phyloP scores from a whole-genome alignment of 305 asterid genomes.

The Fraxinus baroniana region DNA sequence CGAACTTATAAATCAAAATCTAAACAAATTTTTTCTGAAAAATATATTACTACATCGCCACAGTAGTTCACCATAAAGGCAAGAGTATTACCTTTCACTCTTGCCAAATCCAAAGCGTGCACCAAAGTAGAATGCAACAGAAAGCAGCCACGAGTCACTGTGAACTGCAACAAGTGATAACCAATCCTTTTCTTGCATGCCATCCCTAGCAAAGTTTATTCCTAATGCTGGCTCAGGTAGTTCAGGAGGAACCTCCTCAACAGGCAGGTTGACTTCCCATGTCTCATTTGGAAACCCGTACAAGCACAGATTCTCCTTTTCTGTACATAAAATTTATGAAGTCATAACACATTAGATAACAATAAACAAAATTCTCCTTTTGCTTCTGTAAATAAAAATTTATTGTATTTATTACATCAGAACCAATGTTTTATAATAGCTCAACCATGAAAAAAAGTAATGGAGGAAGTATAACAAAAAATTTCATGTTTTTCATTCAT shows the following conservation, averaged over 20 bases:
- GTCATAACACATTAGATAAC: neutral
- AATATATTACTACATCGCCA: slow-evolving; percentile 4
- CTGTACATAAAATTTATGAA: slow-evolving; percentile 31
- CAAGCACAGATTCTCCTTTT: slow-evolving; percentile 70
- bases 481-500: neutral
- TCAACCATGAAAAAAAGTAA: neutral
- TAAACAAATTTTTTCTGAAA: neutral
- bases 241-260: slow-evolving; percentile 87
- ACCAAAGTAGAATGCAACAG: slow-evolving; percentile 79
- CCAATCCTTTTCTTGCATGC: slow-evolving; percentile 78
- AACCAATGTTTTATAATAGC: neutral
- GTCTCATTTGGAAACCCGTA: slow-evolving; percentile 74
- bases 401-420: slow-evolving; percentile 1
- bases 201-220: slow-evolving; percentile 80
- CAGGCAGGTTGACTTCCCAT: slow-evolving; percentile 85
- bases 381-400: neutral
- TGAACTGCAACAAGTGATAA: slow-evolving; percentile 79
- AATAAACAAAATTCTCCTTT: neutral
- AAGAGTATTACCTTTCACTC: slow-evolving; percentile 54
- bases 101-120: slow-evolving; percentile 79
- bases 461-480: neutral
- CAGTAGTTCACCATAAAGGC: neutral
- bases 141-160: slow-evolving; percentile 85
- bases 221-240: slow-evolving; percentile 89
- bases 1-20: neutral